A percentile compares a stretch with the other conserved stretches of the same genome.
phyloP scores from a whole-genome alignment of 2,329 filamentous ascomycete species.

The Aspergillus tanneri region DNA sequence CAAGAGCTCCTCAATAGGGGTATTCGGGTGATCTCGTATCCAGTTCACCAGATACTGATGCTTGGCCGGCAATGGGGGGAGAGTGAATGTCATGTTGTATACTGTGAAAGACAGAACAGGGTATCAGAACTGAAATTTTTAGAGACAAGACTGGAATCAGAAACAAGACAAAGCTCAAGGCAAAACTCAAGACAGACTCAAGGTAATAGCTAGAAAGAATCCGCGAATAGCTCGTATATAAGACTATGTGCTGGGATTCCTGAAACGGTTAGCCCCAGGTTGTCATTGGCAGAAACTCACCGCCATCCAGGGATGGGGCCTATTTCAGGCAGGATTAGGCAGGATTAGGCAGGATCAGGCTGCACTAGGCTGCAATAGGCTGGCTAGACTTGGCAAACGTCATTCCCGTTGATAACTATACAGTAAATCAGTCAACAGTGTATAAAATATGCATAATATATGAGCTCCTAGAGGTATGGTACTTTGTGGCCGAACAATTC shows the following conservation, averaged over 20 bases:
- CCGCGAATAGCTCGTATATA: too few species aligned
- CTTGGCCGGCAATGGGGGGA: slow-evolving; percentile 31
- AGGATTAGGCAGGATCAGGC: neutral
- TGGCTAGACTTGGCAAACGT: neutral
- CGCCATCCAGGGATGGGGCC: slow-evolving; percentile 3
- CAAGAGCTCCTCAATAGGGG: slow-evolving; percentile 30
- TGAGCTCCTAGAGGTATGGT: too few species aligned
- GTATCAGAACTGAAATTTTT: neutral
- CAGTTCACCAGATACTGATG: slow-evolving; percentile 31
- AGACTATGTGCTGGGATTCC: neutral
- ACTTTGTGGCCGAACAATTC: too few species aligned
- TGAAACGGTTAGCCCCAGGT: neutral
- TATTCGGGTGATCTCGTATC: slow-evolving; percentile 24
- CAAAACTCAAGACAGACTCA: neutral
- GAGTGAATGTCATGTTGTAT: slow-evolving; percentile 9
- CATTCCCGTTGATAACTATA: too few species aligned
- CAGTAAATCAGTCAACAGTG: too few species aligned
- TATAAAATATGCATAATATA: too few species aligned
- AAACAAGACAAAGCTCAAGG: neutral
- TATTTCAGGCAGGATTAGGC: neutral
- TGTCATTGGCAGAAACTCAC: neutral
- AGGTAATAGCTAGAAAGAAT: too few species aligned
- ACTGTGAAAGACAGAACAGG: neutral
- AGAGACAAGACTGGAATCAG: too few species aligned
- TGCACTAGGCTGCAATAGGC: neutral